These are phyloP conservation scores for Ophiostoma fasciatum DNA, from an alignment of 2,329 filamentous ascomycete species.

Conservation along the genomic window DNA sequence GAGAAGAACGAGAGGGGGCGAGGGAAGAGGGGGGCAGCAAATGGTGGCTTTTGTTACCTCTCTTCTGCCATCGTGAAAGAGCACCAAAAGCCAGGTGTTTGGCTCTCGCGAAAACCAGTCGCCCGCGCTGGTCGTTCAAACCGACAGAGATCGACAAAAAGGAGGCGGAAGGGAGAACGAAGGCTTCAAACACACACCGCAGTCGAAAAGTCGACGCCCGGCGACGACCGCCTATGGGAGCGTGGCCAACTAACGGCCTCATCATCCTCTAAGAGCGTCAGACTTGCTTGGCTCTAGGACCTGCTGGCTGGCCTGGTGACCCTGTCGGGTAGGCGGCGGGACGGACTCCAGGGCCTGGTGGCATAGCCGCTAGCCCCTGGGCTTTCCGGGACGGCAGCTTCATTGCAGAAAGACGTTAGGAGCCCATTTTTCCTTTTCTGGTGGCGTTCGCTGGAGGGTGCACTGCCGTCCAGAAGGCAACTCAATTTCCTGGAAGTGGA, in stretches of 20 bases:
- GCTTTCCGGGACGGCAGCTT: slow-evolving; percentile 4
- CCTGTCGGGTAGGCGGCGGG: slow-evolving; percentile 4
- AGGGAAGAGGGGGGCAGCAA: neutral
- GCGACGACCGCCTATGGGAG: slow-evolving; percentile 7
- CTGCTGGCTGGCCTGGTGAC: neutral
- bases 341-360: slow-evolving; percentile 6
- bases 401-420: slow-evolving; percentile 6
- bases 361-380: slow-evolving; percentile 7
- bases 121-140: neutral
- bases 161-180: neutral
- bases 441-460: slow-evolving; percentile 2
- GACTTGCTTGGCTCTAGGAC: neutral
- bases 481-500: slow-evolving; percentile 17
- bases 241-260: slow-evolving; percentile 5
- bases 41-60: slow-evolving; percentile 4
- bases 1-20: no score
- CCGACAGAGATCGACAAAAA: neutral
- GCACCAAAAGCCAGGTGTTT: neutral
- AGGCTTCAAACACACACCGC: slow-evolving; percentile 2
- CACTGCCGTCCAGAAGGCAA: slow-evolving; percentile 11
- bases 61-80: slow-evolving; percentile 7
- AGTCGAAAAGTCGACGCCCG: no score
- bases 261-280: no score
- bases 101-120: neutral
- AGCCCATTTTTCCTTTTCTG: neutral